phyloP scores from a whole-genome alignment of 495 filamentous ascomycete species.

The Penicillium coffeae region DNA sequence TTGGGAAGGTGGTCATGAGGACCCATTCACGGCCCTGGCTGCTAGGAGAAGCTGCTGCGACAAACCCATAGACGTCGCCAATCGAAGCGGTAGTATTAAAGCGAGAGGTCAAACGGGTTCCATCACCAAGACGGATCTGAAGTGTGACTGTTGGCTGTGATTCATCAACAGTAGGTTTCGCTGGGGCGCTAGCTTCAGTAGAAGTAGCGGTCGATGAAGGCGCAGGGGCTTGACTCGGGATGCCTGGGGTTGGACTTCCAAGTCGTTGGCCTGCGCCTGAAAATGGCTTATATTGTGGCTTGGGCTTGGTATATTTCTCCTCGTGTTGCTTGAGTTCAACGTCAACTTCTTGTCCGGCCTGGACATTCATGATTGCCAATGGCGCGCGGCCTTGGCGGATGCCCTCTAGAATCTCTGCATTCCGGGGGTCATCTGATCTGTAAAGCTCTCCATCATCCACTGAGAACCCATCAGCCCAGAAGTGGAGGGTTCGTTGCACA shows the following conservation, averaged over 20 bases:
- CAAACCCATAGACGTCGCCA: conserved; percentile 85
- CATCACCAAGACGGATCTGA: conserved; percentile 87
- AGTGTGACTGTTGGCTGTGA: conserved; percentile 74
- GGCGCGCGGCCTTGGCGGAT: conserved; percentile 87
- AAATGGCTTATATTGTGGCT: conserved; percentile 86
- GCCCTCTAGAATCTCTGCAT: conserved; percentile 73
- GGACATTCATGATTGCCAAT: conserved; percentile 82
- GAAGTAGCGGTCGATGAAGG: conserved; percentile 33
- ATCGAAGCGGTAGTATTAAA: conserved; percentile 93
- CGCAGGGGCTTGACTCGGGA: conserved; percentile 35
- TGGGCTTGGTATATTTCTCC: conserved; percentile 75
- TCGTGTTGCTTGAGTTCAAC: conserved; percentile 85
- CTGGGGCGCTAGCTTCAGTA: conserved; percentile 16
- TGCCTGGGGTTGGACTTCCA: conserved; percentile 84
- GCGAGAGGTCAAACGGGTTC: conserved; percentile 75
- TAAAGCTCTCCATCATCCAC: conserved; percentile 92
- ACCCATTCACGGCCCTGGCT: conserved; percentile 64
- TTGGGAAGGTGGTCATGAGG: conserved; percentile 93
- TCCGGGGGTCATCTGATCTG: conserved; percentile 82
- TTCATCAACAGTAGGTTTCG: conserved; percentile 60
- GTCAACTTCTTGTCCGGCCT: conserved; percentile 80
- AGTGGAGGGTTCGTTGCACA: conserved; percentile 71
- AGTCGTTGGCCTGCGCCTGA: conserved; percentile 76
- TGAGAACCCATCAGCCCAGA: conserved; percentile 93
- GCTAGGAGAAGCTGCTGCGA: conserved; percentile 60